Evolutionary conservation across 805 yeast genomes (phyloP).

Genomic region (Saturnispora serradocipensis): DNA sequence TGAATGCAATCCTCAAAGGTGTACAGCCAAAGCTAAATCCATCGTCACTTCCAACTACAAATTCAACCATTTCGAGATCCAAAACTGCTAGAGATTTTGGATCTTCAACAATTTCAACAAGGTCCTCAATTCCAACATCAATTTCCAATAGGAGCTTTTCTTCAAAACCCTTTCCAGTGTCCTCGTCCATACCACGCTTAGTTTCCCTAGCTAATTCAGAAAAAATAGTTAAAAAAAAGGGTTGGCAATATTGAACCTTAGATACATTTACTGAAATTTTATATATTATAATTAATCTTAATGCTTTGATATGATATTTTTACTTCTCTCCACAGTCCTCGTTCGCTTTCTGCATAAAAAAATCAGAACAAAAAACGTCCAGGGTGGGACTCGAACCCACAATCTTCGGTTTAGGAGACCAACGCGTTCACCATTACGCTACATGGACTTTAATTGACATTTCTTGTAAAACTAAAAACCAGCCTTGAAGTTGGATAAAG

Average conservation of each 20-base stretch:
- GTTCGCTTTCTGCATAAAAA: too few species aligned
- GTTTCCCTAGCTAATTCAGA: constrained; percentile 10
- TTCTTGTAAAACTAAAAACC: too few species aligned
- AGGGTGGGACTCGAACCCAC: constrained; percentile 18
- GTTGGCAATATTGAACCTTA: constrained; percentile 2
- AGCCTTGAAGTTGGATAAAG: too few species aligned
- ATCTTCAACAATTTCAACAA: neutral
- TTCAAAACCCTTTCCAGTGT: neutral
- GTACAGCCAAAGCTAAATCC: neutral
- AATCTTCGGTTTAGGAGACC: constrained; percentile 18
- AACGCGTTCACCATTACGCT: constrained; percentile 19
- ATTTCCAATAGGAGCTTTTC: constrained; percentile 1
- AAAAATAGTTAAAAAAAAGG: neutral
- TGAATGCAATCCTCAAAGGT: constrained; percentile 10
- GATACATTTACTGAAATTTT: neutral
- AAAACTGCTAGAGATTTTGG: constrained; percentile 2
- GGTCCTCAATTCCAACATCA: neutral
- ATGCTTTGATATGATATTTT: neutral
- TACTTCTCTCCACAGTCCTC: neutral
- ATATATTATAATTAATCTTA: neutral
- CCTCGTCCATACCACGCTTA: constrained; percentile 12
- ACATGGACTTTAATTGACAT: constrained; percentile 10
- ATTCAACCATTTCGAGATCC: constrained; percentile 2
- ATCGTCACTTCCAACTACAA: constrained; percentile 3
- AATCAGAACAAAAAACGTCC: constrained; percentile 3